These are phyloP conservation scores for Tulasnella sp. DNA, from an alignment of 768 basidiomycete genomes.

Conservation along the genomic window DNA sequence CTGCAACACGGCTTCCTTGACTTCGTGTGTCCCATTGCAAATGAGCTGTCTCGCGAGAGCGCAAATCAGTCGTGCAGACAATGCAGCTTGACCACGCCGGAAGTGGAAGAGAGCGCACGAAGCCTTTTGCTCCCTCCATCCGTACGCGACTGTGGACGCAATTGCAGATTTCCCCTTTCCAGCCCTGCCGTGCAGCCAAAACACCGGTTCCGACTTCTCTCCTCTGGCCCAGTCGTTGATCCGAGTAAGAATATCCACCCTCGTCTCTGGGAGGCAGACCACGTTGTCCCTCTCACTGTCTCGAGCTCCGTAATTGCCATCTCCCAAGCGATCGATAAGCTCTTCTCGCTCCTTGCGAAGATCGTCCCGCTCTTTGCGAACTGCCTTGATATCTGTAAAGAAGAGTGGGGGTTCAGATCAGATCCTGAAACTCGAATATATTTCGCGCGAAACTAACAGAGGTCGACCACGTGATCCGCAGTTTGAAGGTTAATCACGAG, in stretches of 20 bases:
- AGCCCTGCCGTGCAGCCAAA: background rate
- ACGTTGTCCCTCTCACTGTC: background rate
- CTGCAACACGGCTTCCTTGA: background rate
- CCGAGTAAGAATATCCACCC: background rate
- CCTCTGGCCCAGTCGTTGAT: background rate
- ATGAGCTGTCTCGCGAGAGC: background rate
- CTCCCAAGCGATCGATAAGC: background rate
- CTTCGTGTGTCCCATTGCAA: background rate
- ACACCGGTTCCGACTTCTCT: background rate
- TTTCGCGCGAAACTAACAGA: background rate
- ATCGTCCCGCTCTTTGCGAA: no score
- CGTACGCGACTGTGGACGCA: background rate
- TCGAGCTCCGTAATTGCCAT: background rate
- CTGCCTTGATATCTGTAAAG: background rate
- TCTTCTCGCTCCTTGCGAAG: no score
- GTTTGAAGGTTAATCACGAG: background rate
- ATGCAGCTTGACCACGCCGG: background rate
- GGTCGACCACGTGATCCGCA: background rate
- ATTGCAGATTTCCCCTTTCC: background rate
- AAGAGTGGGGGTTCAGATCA: no score
- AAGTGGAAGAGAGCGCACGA: constrained; percentile 6
- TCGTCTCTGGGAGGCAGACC: background rate
- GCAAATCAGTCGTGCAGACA: background rate
- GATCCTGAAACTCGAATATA: background rate
- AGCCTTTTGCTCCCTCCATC: background rate